Base-by-base conservation (phyloP, 768 basidiomycete genomes). In the Hydnum rufescens region DNA sequence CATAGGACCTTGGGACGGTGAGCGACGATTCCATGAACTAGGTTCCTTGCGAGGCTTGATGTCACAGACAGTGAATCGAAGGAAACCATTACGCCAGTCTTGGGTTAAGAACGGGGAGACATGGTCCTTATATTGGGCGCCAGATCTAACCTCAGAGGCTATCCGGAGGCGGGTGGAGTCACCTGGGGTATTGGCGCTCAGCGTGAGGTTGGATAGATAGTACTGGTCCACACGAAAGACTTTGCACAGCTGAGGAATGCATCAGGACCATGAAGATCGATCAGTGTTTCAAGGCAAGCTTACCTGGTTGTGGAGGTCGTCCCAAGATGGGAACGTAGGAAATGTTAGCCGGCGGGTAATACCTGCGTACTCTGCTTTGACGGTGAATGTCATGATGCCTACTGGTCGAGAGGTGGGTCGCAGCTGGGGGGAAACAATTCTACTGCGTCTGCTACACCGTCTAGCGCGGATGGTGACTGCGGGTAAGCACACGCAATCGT, bases 331-430 rank as follows among this genome's bases (percentile, higher is more conserved):
- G 54, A 56, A 56, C 46, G 25, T 25, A 30, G 49, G 31, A 28
- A 50, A 50, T 6, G 32, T 18, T 13, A 50, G 18, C 42, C 48
- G 32, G 22, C 55, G 54, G 3, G 55, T 56, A n/a, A 46, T 36
- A 6, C 55, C 55, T 16, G 34, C 19, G 48, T 56, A 56, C 16
- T 57, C 22, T n/a, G 55, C 55, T 50, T 56, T 56, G 53, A 56
- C 48, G 29, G 32, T 48, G 54, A 56, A 55, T 29, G 30, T 25
- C n/a, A n/a, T n/a, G n/a, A n/a, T n/a, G n/a, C n/a, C n/a, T n/a
- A n/a, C n/a, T n/a, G n/a, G n/a, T n/a, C n/a, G n/a, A n/a, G n/a
- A n/a, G n/a, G n/a, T n/a, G n/a, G n/a, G n/a, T n/a, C n/a, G n/a
- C n/a, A n/a, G n/a, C n/a, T n/a, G n/a, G n/a, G n/a, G n/a, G n/a